Evolutionary conservation across 305 asterid species (phyloP).

Genomic region (Galium porrigens): DNA sequence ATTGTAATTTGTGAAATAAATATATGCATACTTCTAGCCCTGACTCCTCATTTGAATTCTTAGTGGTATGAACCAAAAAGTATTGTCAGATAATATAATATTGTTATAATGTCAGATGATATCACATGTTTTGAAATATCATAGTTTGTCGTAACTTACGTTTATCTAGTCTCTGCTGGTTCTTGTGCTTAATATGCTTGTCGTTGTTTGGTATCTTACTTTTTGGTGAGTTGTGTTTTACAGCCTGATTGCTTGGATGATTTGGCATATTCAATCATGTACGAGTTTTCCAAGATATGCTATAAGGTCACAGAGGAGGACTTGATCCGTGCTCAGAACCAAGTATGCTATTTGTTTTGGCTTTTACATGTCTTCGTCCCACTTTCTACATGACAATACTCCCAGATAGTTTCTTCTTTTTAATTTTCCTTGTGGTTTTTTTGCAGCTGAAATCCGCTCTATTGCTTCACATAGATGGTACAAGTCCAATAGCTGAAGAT

Average conservation of each 20-base stretch:
- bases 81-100: no score
- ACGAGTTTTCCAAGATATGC: conserved; percentile 54
- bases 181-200: not conserved
- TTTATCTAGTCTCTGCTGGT: no score
- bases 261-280: conserved; percentile 71
- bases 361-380: not conserved
- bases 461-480: conserved; percentile 81
- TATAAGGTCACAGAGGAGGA: conserved; percentile 72
- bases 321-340: conserved; percentile 83
- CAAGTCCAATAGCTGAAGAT: conserved; percentile 86
- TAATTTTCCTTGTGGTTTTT: conserved; percentile 13
- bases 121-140: no score
- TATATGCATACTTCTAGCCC: not conserved
- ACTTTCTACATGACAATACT: not conserved
- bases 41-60: not conserved
- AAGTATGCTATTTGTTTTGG: conserved; percentile 30
- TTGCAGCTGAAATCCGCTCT: conserved; percentile 83
- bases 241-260: conserved; percentile 91
- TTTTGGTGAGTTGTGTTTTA: conserved; percentile 12
- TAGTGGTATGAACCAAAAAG: not conserved
- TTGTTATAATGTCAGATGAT: no score
- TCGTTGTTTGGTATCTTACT: not conserved
- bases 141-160: no score
- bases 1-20: not conserved
- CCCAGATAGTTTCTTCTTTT: not conserved